These are phyloP conservation scores for Protea cynaroides DNA, from an alignment of 164 flowering plant genomes.

Conservation along the genomic window DNA sequence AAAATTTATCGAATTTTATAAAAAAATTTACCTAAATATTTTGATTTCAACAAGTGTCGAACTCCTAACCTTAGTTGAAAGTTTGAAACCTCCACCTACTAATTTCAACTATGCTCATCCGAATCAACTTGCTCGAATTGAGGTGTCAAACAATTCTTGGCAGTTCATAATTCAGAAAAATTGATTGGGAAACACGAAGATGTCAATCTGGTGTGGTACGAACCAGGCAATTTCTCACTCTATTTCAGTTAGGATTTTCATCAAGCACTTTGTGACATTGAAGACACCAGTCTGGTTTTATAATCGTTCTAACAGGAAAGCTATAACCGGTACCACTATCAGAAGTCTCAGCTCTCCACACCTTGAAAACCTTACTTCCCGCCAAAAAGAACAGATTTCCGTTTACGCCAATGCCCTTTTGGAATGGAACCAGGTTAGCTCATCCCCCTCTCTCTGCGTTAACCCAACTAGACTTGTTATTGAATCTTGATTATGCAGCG, in stretches of 20 bases:
- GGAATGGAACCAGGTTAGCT: conserved; percentile 73
- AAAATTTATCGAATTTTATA: too few species aligned
- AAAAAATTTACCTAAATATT: too few species aligned
- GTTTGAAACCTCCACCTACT: too few species aligned
- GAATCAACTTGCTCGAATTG: too few species aligned
- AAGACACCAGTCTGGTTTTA: conserved; percentile 4
- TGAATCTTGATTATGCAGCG: conserved; percentile 34
- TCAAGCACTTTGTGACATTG: conserved; percentile 43
- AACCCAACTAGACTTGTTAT: neutral
- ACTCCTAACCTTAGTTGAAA: too few species aligned
- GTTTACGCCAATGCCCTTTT: conserved; percentile 38
- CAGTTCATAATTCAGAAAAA: too few species aligned
- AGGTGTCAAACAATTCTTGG: too few species aligned
- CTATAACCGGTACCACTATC: conserved; percentile 14
- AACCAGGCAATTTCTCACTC: conserved; percentile 7
- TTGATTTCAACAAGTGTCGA: too few species aligned
- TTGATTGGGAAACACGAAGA: conserved; percentile 12
- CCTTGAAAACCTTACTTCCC: conserved; percentile 38
- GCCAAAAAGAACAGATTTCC: conserved; percentile 52
- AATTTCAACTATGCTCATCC: too few species aligned
- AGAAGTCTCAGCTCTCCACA: conserved; percentile 15
- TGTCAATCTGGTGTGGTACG: conserved; percentile 23
- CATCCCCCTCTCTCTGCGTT: conserved; percentile 5
- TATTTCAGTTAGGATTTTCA: conserved; percentile 36
- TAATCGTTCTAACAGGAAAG: conserved; percentile 4